A percentile compares a stretch with the other conserved stretches of the same genome.
Conservation (phyloP, 345 rosid species). For the Abelmoschus esculentus region DNA sequence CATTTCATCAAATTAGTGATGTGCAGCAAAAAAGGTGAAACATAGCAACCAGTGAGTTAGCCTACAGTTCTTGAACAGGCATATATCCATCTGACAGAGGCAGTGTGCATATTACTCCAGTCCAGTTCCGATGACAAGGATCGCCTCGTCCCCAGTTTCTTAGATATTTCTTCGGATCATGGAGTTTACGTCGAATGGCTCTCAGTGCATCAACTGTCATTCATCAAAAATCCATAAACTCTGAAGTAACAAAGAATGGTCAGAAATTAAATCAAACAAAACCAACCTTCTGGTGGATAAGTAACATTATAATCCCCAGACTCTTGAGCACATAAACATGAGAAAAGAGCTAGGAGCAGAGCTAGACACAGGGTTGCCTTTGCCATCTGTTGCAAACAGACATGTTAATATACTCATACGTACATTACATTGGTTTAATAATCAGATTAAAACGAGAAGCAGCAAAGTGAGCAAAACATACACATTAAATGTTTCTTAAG, state of each 20-base stretch:
- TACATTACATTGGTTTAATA: too few species aligned
- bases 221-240: background rate
- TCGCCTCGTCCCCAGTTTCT: conserved; percentile 61
- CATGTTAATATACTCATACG: background rate
- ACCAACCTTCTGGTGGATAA: background rate
- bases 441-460: background rate
- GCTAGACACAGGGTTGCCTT: background rate
- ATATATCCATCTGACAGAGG: conserved; percentile 37
- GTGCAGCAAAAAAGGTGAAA: too few species aligned
- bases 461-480: background rate
- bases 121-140: conserved; percentile 78
- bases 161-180: conserved; percentile 44
- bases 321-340: conserved; percentile 5
- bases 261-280: background rate
- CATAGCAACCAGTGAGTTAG: conserved; percentile 3
- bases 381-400: background rate
- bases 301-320: background rate
- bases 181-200: conserved; percentile 35
- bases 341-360: background rate
- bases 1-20: background rate
- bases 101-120: conserved; percentile 53
- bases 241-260: background rate
- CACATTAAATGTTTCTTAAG: too few species aligned
- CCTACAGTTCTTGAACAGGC: conserved; percentile 67
- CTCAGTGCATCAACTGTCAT: conserved; percentile 55